Evolutionary conservation across 495 filamentous ascomycete species (phyloP).

Genomic region (Clohesyomyces aquaticus): DNA sequence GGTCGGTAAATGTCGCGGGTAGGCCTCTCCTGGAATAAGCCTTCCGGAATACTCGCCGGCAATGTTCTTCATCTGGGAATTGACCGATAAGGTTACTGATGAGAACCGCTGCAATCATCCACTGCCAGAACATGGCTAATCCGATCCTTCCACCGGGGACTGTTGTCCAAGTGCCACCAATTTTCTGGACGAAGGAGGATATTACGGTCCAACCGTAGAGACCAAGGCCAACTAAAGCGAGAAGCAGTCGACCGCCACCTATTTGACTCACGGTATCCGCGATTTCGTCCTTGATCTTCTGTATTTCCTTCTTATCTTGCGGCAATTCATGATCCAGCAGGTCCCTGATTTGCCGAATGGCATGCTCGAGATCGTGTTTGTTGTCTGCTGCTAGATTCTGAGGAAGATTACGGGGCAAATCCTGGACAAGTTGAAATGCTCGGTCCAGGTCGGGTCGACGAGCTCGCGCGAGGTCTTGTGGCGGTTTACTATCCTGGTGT

Average conservation of each 20-base stretch:
- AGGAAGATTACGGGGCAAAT: too few species aligned
- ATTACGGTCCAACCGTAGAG: constrained; percentile 6
- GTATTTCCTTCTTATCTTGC: neutral
- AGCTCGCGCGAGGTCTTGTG: too few species aligned
- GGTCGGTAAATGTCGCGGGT: neutral
- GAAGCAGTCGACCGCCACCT: neutral
- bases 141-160: constrained; percentile 7
- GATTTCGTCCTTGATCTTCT: neutral
- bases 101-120: neutral
- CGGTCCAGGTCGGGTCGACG: too few species aligned
- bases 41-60: neutral
- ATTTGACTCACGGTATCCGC: neutral
- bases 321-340: too few species aligned
- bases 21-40: neutral
- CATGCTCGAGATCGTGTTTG: too few species aligned
- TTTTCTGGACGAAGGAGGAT: neutral
- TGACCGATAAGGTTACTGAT: neutral
- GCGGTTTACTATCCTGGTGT: too few species aligned
- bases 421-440: too few species aligned
- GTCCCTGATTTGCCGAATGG: too few species aligned
- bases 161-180: constrained; percentile 4
- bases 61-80: neutral
- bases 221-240: neutral
- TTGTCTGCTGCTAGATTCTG: too few species aligned
- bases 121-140: constrained; percentile 12